These are phyloP conservation scores for Parathielavia appendiculata DNA, from an alignment of 495 filamentous ascomycete genomes.

Conservation along the genomic window DNA sequence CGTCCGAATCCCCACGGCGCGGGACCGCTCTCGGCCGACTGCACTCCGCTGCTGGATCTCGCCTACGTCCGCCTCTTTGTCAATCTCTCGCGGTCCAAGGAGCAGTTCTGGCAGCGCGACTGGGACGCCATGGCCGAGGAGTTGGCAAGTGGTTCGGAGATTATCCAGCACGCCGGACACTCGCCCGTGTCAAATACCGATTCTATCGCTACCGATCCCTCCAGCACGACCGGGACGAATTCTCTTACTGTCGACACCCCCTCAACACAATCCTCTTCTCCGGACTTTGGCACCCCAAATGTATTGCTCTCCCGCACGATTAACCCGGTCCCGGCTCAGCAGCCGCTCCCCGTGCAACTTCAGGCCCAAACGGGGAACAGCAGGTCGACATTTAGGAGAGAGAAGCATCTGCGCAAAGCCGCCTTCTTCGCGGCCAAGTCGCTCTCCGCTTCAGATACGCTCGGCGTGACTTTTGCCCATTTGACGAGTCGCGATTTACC, in stretches of 20 bases:
- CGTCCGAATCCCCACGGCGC: slow-evolving; percentile 85
- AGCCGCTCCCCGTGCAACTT: slow-evolving; percentile 11
- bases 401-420: slow-evolving; percentile 86
- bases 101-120: slow-evolving; percentile 90
- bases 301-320: slow-evolving; percentile 22
- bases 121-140: slow-evolving; percentile 92
- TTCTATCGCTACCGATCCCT: slow-evolving; percentile 45
- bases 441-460: slow-evolving; percentile 79
- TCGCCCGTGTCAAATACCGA: slow-evolving; percentile 53
- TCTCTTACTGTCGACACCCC: slow-evolving; percentile 53
- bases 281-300: slow-evolving; percentile 42
- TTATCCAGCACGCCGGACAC: slow-evolving; percentile 68
- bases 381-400: slow-evolving; percentile 49
- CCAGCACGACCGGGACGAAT: slow-evolving; percentile 44
- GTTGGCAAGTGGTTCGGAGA: slow-evolving; percentile 67
- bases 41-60: slow-evolving; percentile 88
- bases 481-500: slow-evolving; percentile 86
- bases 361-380: slow-evolving; percentile 30
- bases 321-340: slow-evolving; percentile 24
- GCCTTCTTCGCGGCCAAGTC: slow-evolving; percentile 94
- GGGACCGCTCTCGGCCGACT: slow-evolving; percentile 86
- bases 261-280: slow-evolving; percentile 49
- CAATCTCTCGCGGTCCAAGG: slow-evolving; percentile 84
- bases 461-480: slow-evolving; percentile 82
- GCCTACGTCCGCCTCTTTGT: slow-evolving; percentile 93